A percentile compares a stretch with the other conserved stretches of the same genome.
Evolutionary conservation across 2,329 filamentous ascomycete genomes (phyloP).

Genomic region (Colletotrichum sp.): DNA sequence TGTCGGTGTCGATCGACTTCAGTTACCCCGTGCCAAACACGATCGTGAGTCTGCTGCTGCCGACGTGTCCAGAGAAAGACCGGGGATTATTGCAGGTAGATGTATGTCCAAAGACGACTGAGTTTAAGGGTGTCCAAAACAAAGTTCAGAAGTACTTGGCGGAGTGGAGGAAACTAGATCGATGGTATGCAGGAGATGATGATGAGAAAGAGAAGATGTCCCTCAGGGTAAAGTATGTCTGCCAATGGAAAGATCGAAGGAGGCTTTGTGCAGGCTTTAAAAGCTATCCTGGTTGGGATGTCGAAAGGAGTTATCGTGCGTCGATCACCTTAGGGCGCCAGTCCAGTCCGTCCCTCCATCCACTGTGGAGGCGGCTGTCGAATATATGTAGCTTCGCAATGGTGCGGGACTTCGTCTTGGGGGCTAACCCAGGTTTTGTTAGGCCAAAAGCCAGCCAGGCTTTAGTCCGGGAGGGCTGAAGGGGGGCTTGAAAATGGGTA

Average conservation of each 20-base stretch:
- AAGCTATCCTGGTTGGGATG: slow-evolving; percentile 16
- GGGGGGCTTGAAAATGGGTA: slow-evolving; percentile 25
- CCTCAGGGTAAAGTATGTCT: background rate
- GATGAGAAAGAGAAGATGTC: background rate
- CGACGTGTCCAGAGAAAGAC: background rate
- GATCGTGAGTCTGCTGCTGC: background rate
- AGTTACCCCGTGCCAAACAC: background rate
- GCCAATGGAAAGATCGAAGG: slow-evolving; percentile 7
- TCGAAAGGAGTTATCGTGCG: slow-evolving; percentile 22
- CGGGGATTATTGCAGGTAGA: background rate
- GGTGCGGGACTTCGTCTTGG: slow-evolving; percentile 21
- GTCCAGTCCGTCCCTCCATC: slow-evolving; percentile 6
- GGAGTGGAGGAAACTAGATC: background rate
- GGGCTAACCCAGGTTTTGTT: slow-evolving; percentile 34
- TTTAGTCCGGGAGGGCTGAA: slow-evolving; percentile 45
- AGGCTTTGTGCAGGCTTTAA: slow-evolving; percentile 20
- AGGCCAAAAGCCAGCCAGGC: slow-evolving; percentile 28
- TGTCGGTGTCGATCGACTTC: background rate
- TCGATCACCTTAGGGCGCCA: slow-evolving; percentile 20
- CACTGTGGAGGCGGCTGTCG: slow-evolving; percentile 20
- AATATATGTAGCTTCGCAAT: slow-evolving; percentile 23
- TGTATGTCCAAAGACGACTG: background rate
- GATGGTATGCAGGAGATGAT: background rate
- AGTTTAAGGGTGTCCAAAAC: background rate
- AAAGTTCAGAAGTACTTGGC: background rate